Base-by-base conservation (phyloP, 495 filamentous ascomycete genomes). In the Tuber brumale region DNA sequence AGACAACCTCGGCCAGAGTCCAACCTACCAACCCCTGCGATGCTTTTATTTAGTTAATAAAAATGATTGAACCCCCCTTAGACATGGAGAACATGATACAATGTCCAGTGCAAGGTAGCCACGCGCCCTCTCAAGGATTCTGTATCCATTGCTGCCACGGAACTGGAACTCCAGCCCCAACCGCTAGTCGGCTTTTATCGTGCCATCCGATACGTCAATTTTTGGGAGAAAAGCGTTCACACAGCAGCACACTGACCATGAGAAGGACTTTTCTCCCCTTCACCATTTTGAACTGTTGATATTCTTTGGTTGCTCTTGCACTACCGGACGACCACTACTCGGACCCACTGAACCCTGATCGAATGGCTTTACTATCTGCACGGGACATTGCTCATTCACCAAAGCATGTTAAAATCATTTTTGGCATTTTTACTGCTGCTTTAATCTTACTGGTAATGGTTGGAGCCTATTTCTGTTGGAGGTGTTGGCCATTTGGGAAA, bases 301-400 rank as follows among this genome's bases (percentile, higher is more conserved):
- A 66, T 66, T 27, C 57, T 35, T 66, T 66, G 57, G 57, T 66
- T 35, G 57, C 57, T 27, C 57, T 66, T 66, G 57, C 57, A 35
- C 57, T 35, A 66, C 14, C 57, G 27, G 51, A 66, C 57, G 27
- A 66, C 57, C 57, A 66, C 31, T 66, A 35, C 27, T 66, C 57
- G 27, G 57, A 66, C 27, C 57, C 57, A 35, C 27, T 18, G 57
- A 66, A 66, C 57, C 57, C 57, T 66, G 14, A 66, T 66, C 57
- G 57, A 66, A 66, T 66, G 57, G 57, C 57, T 66, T 27, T 35
- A 61, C 51, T 61, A 66, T 66, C 57, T 66, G 57, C 57, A 66
- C 57, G 57, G 57, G 27, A 16, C 57, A 18, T 66, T 66, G 57
- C 27, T 66, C 57, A 66, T 66, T 66, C 57, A 66, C 27, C 57